These are phyloP conservation scores for Forsythia viridissima DNA, from an alignment of 257 asterid genomes.

Conservation along the genomic window DNA sequence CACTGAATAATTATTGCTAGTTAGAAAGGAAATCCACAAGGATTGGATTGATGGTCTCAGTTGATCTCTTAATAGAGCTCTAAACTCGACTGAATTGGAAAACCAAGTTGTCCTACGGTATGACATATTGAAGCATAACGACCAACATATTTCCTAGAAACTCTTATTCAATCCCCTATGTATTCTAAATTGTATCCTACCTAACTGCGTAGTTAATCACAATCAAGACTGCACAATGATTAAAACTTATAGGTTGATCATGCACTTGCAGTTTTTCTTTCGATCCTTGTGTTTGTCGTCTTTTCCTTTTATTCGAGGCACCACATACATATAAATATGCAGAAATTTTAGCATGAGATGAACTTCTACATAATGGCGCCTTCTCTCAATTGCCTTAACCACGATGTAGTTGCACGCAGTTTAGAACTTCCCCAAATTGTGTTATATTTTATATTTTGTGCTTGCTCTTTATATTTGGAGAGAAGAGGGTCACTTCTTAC, in stretches of 20 bases:
- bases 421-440: background rate
- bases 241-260: background rate
- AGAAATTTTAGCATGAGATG: background rate
- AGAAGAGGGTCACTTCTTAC: slow-evolving; percentile 4
- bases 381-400: slow-evolving; percentile 7
- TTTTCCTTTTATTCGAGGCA: background rate
- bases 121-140: slow-evolving; percentile 2
- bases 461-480: background rate
- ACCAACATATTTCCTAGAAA: background rate
- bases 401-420: background rate
- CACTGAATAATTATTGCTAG: background rate
- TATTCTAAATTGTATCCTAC: background rate
- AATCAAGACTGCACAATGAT: slow-evolving; percentile 1
- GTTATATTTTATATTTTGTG: background rate
- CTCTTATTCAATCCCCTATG: background rate
- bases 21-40: slow-evolving; percentile 5
- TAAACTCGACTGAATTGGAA: background rate
- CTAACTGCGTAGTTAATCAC: background rate
- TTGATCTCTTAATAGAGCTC: slow-evolving; percentile 7
- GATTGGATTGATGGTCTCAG: slow-evolving; percentile 4
- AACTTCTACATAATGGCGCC: background rate
- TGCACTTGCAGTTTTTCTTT: slow-evolving; percentile 1
- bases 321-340: background rate
- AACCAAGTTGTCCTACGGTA: background rate
- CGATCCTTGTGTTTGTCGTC: background rate